Evolutionary conservation across 805 yeast species (phyloP).

Genomic region (Helenozyma baotianmanensis): DNA sequence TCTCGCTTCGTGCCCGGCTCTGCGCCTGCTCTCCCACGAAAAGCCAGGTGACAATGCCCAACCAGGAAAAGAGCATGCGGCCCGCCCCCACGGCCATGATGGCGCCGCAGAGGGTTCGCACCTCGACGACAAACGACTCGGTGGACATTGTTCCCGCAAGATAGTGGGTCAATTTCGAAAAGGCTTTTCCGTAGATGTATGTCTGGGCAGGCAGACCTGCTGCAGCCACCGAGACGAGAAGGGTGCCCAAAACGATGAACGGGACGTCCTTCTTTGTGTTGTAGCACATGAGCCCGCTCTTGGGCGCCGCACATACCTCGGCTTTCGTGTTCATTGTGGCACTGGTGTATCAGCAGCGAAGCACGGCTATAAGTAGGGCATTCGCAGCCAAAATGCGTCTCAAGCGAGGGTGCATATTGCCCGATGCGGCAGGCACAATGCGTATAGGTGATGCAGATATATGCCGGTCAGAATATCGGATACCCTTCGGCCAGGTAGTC

Average conservation of each 20-base stretch:
- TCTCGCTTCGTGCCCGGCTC: conserved; percentile 43
- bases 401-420: too few relatives aligned
- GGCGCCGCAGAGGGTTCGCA: conserved; percentile 24
- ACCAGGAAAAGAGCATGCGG: conserved; percentile 41
- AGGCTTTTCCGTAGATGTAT: conserved; percentile 61
- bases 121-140: conserved; percentile 18
- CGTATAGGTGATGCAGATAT: background rate
- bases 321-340: too few relatives aligned
- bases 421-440: too few relatives aligned
- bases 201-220: conserved; percentile 58
- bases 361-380: too few relatives aligned
- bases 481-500: conserved; percentile 11
- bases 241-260: conserved; percentile 5
- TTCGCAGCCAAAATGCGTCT: background rate
- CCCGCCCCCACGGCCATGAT: conserved; percentile 31
- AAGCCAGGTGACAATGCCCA: conserved; percentile 60
- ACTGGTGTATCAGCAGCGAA: too few relatives aligned
- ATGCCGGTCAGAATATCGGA: conserved; percentile 1
- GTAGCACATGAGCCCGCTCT: too few relatives aligned
- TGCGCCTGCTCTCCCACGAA: conserved; percentile 69
- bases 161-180: conserved; percentile 32
- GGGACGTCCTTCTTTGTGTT: too few relatives aligned
- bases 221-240: conserved; percentile 48
- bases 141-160: conserved; percentile 25
- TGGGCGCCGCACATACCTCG: too few relatives aligned